These are phyloP conservation scores for Leccinum arenicola DNA, from an alignment of 768 basidiomycete genomes.

Conservation along the genomic window DNA sequence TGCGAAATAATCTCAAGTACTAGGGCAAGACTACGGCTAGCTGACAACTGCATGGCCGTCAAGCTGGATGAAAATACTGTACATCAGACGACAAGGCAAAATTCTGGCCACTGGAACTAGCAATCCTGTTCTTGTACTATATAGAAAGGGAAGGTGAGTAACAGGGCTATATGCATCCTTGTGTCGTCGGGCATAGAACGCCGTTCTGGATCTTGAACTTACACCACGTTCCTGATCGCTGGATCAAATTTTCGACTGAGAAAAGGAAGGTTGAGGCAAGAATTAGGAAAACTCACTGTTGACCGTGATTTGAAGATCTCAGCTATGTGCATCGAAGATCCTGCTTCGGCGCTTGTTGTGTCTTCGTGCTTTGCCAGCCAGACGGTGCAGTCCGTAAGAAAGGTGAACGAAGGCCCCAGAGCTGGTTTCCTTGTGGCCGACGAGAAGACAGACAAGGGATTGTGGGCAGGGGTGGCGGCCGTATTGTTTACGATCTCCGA, in stretches of 20 bases:
- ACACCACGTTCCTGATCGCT: slow-evolving; percentile 41
- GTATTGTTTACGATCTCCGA: slow-evolving; percentile 62
- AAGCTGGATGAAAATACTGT: not conserved
- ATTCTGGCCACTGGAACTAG: not conserved
- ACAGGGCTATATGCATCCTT: not conserved
- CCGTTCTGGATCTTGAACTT: slow-evolving; percentile 39
- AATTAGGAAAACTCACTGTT: slow-evolving; percentile 29
- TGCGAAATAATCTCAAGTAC: not conserved
- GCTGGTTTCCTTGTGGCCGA: slow-evolving; percentile 58
- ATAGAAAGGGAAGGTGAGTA: not conserved
- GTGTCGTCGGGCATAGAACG: slow-evolving; percentile 17
- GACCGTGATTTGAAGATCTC: slow-evolving; percentile 45
- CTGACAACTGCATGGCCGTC: not conserved
- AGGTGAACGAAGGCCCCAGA: slow-evolving; percentile 72
- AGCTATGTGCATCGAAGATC: slow-evolving; percentile 30
- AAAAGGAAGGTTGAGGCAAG: not conserved
- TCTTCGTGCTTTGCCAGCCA: slow-evolving; percentile 49
- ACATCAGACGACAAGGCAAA: not conserved
- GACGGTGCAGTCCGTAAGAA: slow-evolving; percentile 68
- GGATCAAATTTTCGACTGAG: not conserved
- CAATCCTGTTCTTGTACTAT: not conserved
- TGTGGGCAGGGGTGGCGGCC: slow-evolving; percentile 31
- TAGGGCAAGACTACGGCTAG: not conserved
- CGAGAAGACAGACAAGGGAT: slow-evolving; percentile 34
- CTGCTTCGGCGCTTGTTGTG: slow-evolving; percentile 12